Percentiles rank a stretch among this genome's conserved stretches.
Evolutionary conservation across 306 rosid genomes (phyloP).

Genomic region (Astragalus glycyphyllos): DNA sequence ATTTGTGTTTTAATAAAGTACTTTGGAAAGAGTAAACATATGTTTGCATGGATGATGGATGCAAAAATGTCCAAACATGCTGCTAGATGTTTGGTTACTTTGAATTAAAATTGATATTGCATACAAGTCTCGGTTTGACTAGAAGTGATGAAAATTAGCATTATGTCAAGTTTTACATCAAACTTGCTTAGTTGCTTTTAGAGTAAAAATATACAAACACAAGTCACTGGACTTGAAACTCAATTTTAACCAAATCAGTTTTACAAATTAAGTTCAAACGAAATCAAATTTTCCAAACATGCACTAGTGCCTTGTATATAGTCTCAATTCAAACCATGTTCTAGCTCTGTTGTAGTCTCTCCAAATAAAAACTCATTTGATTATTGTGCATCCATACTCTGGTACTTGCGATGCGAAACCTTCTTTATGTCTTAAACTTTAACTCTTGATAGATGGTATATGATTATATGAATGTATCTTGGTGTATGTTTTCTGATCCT

Average conservation of each 20-base stretch:
- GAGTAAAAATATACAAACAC: background rate
- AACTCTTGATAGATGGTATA: background rate
- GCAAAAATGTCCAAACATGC: no score
- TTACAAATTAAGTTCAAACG: background rate
- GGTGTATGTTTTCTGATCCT: background rate
- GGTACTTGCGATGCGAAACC: background rate
- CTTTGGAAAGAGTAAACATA: no score
- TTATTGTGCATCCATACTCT: background rate
- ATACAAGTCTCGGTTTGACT: background rate
- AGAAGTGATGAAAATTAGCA: background rate
- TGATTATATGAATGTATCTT: conserved; percentile 22
- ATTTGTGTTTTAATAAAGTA: no score
- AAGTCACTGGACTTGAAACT: background rate
- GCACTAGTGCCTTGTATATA: background rate
- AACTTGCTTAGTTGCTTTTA: conserved; percentile 2
- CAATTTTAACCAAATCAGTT: background rate
- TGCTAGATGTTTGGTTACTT: background rate
- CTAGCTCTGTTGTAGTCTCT: background rate
- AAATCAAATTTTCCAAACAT: background rate
- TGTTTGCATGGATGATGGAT: no score
- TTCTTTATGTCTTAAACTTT: background rate
- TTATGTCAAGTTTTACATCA: background rate
- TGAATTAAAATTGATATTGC: background rate
- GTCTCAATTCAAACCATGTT: background rate
- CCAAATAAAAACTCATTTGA: conserved; percentile 7